A percentile compares a stretch with the other conserved stretches of the same genome.
Conservation (phyloP, 2,329 filamentous ascomycete genomes). For the Pseudogymnoascus sp. region DNA sequence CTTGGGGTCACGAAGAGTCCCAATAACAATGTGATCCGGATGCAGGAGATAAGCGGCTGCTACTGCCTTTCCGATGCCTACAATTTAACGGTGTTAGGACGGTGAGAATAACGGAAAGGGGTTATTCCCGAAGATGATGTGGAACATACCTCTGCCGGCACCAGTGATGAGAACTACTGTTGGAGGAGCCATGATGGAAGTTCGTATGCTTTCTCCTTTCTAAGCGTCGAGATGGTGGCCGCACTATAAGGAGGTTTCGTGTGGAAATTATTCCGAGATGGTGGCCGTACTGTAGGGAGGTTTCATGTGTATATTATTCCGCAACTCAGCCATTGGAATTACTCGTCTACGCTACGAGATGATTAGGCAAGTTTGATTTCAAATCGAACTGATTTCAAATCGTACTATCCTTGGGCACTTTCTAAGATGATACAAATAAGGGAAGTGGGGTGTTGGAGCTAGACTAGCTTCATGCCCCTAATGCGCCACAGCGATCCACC, state of each 20-base stretch:
- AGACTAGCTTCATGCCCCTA: not conserved
- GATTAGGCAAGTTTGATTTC: not conserved
- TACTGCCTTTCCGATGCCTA: not conserved
- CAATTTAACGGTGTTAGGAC: not conserved
- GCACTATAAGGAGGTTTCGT: not conserved
- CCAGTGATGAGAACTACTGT: not conserved
- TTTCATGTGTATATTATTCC: not conserved
- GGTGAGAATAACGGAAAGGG: not conserved
- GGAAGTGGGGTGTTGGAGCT: not conserved
- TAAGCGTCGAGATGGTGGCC: not conserved
- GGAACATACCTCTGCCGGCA: not conserved
- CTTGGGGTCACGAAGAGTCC: not conserved
- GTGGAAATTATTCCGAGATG: not conserved
- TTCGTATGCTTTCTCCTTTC: not conserved
- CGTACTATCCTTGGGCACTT: too few relatives aligned
- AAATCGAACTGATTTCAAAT: not conserved
- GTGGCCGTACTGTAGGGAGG: not conserved
- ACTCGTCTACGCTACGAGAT: not conserved
- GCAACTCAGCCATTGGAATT: not conserved
- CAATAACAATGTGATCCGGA: not conserved
- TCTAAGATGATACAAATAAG: too few relatives aligned
- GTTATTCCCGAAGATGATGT: not conserved
- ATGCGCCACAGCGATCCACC: not conserved
- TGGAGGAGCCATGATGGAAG: not conserved
- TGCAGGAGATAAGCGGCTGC: not conserved